These are phyloP conservation scores for Vairimorpha necatrix DNA, from an alignment of 371 early-diverging fungal genomes.

Conservation along the genomic window DNA sequence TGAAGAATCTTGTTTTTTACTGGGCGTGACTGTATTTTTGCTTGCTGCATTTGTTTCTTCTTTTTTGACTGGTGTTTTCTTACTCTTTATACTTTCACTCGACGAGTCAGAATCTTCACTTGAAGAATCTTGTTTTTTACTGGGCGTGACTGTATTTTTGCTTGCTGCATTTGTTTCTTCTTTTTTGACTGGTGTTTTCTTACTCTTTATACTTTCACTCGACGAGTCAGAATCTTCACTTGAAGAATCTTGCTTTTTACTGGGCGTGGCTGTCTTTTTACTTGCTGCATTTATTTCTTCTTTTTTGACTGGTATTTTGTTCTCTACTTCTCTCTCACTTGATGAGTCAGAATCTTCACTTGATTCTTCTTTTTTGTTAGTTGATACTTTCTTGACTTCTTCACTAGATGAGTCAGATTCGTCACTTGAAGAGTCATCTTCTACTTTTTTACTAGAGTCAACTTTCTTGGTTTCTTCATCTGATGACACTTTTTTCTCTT, in stretches of 20 bases:
- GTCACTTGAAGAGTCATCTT: neutral
- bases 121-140: too few species aligned
- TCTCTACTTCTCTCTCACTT: neutral
- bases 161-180: too few species aligned
- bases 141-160: too few species aligned
- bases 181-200: too few species aligned
- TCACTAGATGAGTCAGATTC: constrained; percentile 4
- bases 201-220: too few species aligned
- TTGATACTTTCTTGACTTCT: too few species aligned
- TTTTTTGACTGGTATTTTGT: neutral
- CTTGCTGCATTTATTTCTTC: neutral
- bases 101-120: too few species aligned
- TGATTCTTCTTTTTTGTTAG: neutral
- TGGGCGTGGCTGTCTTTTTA: too few species aligned
- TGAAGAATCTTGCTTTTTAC: too few species aligned
- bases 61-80: neutral
- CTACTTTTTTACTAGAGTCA: neutral
- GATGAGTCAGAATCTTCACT: neutral
- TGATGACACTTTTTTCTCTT: neutral
- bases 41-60: too few species aligned
- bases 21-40: neutral
- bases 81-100: too few species aligned
- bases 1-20: neutral
- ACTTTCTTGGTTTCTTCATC: constrained; percentile 6
- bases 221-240: too few species aligned